Base-by-base conservation (phyloP, 441 rosid genomes). In the Erysimum pusillum region DNA sequence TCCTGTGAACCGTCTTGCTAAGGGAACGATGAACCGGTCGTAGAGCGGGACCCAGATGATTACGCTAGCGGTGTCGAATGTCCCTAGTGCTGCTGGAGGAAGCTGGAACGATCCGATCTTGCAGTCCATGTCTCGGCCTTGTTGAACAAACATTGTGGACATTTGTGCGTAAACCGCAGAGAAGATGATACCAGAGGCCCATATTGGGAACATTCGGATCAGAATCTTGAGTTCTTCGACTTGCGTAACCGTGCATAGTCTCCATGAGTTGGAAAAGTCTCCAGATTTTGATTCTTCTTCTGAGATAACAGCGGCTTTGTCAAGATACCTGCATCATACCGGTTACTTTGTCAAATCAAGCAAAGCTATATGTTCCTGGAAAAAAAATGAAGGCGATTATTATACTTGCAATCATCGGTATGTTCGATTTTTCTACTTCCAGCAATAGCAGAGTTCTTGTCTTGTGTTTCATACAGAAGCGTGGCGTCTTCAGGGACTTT, bases 211-310 rank as follows among this genome's bases (percentile, higher is more conserved):
- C 98, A 94, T 89, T 18, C 96, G 90, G 36, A 87, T 77, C 85
- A 94, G 75, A 70, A 92, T 90, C 84, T 94, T 94, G 49, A 94
- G 74, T 81, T 94, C 99, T 84, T 92, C 96, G 6, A 94, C 96
- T 71, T 94, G 97, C 2, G 98, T 94, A 12, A 94, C 93, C 0
- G 94, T 89, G 82, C 98, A 92, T 39, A 94, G 87, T 67, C 78
- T 85, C 98, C 97, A 92, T 0, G 89, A 74, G 73, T 91, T 82
- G 48, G 87, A 67, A 56, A 76, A 82, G 52, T 80, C 88, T 70
- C 82, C 92, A 25, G 78, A 82, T 75, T 83, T 88, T 18, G 75
- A 46, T 74, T 91, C 97, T 18, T 83, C 81, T 17, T 89, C 93
- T 25, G 92, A 85, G 69, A 90, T 68, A 28, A 90, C 79, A n/a